Evolutionary conservation across 768 basidiomycete genomes (phyloP).

Genomic region (Cystoderma amianthinum): DNA sequence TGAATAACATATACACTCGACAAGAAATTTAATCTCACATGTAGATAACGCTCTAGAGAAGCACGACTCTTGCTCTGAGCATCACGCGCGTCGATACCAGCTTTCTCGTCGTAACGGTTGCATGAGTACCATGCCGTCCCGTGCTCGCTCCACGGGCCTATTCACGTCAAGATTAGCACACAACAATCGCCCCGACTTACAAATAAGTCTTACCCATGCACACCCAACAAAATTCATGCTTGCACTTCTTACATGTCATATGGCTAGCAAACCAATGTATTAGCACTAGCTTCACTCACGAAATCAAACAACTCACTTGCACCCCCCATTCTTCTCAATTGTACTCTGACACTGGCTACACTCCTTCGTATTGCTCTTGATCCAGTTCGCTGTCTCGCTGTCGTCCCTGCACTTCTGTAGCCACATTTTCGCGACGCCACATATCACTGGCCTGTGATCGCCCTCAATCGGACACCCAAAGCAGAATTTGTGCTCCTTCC

Average conservation of each 20-base stretch:
- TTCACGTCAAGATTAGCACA: constrained; percentile 17
- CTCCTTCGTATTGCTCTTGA: constrained; percentile 99
- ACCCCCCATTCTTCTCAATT: constrained; percentile 99
- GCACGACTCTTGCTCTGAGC: constrained; percentile 86
- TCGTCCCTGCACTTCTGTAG: constrained; percentile 96
- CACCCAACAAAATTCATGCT: constrained; percentile 98
- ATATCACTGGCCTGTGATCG: constrained; percentile 91
- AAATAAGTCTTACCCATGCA: constrained; percentile 73
- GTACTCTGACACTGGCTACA: constrained; percentile 94
- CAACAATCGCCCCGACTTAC: constrained; percentile 6
- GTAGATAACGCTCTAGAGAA: constrained; percentile 91
- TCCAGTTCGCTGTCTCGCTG: constrained; percentile 98
- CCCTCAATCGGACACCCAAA: constrained; percentile 88
- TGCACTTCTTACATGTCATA: constrained; percentile 99
- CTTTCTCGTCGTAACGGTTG: constrained; percentile 94
- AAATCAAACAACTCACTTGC: constrained; percentile 71
- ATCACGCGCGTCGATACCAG: constrained; percentile 82
- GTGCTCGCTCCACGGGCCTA: constrained; percentile 94
- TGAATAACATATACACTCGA: constrained; percentile 4
- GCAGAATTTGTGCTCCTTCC: constrained; percentile 77
- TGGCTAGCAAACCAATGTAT: constrained; percentile 49
- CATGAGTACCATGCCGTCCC: constrained; percentile 98
- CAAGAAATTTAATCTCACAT: constrained; percentile 47
- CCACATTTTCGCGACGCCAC: constrained; percentile 87
- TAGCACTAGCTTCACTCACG: constrained; percentile 1